Base-by-base conservation (phyloP, 148 eudicot genomes). In the Chenopodium formosanum region DNA sequence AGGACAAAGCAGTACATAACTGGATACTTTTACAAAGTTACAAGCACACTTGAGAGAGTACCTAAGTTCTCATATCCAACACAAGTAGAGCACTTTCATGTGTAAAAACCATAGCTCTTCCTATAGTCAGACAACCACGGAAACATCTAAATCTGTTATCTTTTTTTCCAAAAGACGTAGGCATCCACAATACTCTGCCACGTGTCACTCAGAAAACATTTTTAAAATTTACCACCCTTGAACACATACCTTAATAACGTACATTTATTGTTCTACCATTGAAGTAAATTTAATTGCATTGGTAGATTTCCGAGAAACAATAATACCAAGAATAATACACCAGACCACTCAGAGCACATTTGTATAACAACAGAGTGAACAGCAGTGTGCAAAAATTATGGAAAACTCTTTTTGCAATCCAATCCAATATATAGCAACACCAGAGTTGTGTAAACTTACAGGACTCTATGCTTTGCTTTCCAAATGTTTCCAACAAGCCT, bases 401-500 rank as follows among this genome's bases (percentile, higher is more conserved):
- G 2, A 32, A 2, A 60, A 17, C 62, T 62, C 23, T 25, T 67
- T 7, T 20, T 37, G 50, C 48, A 29, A 37, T 66, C 68, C 23
- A 62, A 72, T 70, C 46, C 34, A 80, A 44, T 63, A 58, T 0
- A 48, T 19, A 79, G 22, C 25, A 80, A 50, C 6, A 44, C 50
- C 40, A 79, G 2, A 64, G 11, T 3, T 25, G 47, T 23, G 29
- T 66, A 66, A 71, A 91, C 98, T 92, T 82, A 94, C 98, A 96
- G 60, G 95, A 91, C 77, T 94, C 92, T 79, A 96, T 81, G 44
- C 87, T 87, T 88, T 86, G 90, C 87, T 96, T 87, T 76, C 91
- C 75, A 87, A 85, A 88, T 64, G 87, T 84, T 86, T 96, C 99
- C 85, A 94, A 88, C 77, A 96, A 88, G 86, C 88, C 92, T 87